These are phyloP conservation scores for Xanthoconium separans DNA, from an alignment of 1,284 basidiomycete genomes.

Conservation along the genomic window DNA sequence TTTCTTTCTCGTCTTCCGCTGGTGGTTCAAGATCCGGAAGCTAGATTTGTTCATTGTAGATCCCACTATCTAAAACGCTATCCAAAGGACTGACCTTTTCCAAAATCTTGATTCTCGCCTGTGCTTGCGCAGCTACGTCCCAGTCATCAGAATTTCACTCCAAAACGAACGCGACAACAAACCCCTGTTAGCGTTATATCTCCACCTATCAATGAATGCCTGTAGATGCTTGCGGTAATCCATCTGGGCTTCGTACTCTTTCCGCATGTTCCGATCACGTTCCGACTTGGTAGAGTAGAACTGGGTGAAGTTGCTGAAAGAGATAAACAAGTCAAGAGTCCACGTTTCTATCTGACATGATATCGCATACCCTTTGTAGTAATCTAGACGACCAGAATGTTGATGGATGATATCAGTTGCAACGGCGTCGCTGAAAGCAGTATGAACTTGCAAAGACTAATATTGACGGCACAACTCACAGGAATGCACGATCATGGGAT, in stretches of 20 bases:
- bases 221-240: conserved; percentile 94
- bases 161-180: conserved; percentile 11
- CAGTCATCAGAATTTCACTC: conserved; percentile 1
- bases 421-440: conserved; percentile 71
- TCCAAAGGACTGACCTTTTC: conserved; percentile 65
- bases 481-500: conserved; percentile 98
- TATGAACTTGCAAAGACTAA: background rate
- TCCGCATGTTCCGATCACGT: conserved; percentile 85
- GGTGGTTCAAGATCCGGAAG: conserved; percentile 93
- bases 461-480: conserved; percentile 46
- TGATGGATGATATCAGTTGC: conserved; percentile 97
- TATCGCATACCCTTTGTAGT: conserved; percentile 76
- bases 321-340: background rate
- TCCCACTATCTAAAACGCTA: background rate
- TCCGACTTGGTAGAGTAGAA: conserved; percentile 99
- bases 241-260: conserved; percentile 96
- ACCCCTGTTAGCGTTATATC: conserved; percentile 91
- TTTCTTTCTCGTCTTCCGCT: conserved; percentile 86
- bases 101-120: conserved; percentile 97
- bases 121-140: conserved; percentile 81
- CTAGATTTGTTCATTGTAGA: conserved; percentile 32
- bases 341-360: background rate
- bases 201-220: conserved; percentile 96
- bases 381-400: conserved; percentile 93
- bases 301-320: conserved; percentile 90